These are phyloP conservation scores for Ganoderma leucocontextum DNA, from an alignment of 1,284 basidiomycete genomes.

Conservation along the genomic window DNA sequence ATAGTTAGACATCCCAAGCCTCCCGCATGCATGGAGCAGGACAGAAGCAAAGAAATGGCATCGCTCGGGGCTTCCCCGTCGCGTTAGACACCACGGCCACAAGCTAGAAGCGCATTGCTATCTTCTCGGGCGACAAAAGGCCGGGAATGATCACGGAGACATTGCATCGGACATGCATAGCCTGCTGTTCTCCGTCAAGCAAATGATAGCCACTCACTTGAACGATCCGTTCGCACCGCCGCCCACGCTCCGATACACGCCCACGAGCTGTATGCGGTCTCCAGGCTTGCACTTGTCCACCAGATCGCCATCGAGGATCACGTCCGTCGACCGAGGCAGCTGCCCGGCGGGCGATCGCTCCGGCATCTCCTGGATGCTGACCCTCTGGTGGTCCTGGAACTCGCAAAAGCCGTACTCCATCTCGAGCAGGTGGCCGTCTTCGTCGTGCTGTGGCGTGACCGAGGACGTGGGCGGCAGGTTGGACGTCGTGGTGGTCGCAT, in stretches of 20 bases:
- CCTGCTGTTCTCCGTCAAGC: not conserved
- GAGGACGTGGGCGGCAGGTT: slow-evolving; percentile 90
- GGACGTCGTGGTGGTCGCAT: slow-evolving; percentile 88
- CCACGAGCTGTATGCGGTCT: slow-evolving; percentile 96
- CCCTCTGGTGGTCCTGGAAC: slow-evolving; percentile 97
- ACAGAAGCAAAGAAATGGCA: not conserved
- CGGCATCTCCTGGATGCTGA: slow-evolving; percentile 99
- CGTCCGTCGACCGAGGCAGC: slow-evolving; percentile 94
- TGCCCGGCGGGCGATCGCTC: slow-evolving; percentile 98
- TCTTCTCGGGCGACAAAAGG: not conserved
- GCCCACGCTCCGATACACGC: slow-evolving; percentile 93
- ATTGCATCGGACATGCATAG: not conserved
- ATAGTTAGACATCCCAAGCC: not conserved
- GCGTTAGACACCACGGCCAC: not conserved
- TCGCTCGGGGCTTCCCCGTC: not conserved
- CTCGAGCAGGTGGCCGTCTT: slow-evolving; percentile 86
- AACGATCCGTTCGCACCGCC: slow-evolving; percentile 90
- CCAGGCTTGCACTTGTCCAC: slow-evolving; percentile 99
- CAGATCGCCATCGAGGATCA: slow-evolving; percentile 96
- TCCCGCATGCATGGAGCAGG: not conserved
- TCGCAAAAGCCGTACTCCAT: slow-evolving; percentile 95
- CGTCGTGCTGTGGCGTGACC: slow-evolving; percentile 92
- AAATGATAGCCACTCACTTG: slow-evolving; percentile 70
- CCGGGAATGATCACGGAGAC: not conserved
- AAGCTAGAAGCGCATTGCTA: not conserved